Percentiles rank a stretch among this genome's conserved stretches.
These are phyloP conservation scores for Solanum sejunctum DNA, from an alignment of 257 asterid species.

Conservation along the genomic window DNA sequence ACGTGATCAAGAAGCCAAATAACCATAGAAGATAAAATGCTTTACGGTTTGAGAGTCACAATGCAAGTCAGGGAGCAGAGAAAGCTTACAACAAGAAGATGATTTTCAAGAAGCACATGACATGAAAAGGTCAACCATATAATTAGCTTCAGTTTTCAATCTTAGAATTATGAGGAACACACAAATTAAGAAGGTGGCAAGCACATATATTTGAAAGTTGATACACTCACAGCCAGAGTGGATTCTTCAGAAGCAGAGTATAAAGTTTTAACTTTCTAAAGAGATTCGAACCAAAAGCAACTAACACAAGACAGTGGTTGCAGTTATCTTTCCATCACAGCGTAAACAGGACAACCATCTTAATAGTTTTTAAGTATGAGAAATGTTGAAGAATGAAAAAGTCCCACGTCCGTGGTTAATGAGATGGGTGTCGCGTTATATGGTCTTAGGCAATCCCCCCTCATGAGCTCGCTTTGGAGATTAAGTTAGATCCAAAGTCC, in stretches of 20 bases:
- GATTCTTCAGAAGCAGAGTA: neutral
- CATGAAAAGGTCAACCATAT: neutral
- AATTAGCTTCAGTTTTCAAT: neutral
- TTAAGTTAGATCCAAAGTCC: too few species aligned
- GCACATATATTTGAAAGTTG: neutral
- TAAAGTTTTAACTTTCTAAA: neutral
- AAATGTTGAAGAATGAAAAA: too few species aligned
- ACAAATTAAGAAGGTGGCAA: neutral
- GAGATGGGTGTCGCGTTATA: too few species aligned
- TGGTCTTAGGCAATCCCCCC: too few species aligned
- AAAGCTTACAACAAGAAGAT: neutral
- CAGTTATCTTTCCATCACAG: neutral
- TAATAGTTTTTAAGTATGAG: neutral
- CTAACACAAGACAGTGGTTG: neutral
- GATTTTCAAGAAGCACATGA: neutral
- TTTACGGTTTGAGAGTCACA: neutral
- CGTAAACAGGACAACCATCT: neutral
- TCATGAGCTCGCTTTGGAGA: too few species aligned
- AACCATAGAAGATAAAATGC: neutral
- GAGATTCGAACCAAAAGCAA: neutral
- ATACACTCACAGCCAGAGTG: neutral
- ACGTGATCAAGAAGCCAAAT: neutral
- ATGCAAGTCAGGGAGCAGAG: neutral
- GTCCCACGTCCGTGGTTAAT: too few species aligned
- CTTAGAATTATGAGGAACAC: neutral